Base-by-base conservation (phyloP, 805 yeast genomes). In the Hanseniaspora valbyensis region DNA sequence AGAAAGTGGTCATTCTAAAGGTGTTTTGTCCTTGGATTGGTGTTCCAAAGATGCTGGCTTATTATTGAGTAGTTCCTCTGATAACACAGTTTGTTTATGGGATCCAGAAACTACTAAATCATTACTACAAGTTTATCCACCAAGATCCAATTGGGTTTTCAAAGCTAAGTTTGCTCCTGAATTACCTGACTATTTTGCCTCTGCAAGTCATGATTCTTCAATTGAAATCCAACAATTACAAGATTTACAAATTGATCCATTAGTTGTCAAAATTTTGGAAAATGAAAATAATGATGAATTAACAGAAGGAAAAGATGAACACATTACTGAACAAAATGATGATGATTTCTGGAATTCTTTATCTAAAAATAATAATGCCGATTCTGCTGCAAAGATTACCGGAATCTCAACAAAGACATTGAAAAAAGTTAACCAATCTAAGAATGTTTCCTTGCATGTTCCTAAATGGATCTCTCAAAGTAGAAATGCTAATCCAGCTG, bases 401-500 rank as follows among this genome's bases (percentile, higher is more conserved):
- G 95, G 84, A 59, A 78, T 77, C 44, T 95, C 84, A 54, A 90
- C 89, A 65, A 90, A 96, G 96, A 85, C 81, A 57, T 92, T 96
- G 10, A 76, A 77, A 32, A 81, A 81, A 57, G 74, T 75, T 37
- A 71, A 77, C 28, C 71, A 74, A 55, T 40, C 44, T 13, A 42
- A 48, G 33, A 33, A 22, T 8, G 19, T 49, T 22, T 10, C 42
- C n/a, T 32, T 63, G 12, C 95, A 88, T 67, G 92, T 96, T 19
- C 98, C 99, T 44, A 66, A 71, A 53, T 92, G 98, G 98, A 75
- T 86, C 54, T 76, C 77, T 54, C 13, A 26, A 37, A 9, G 22
- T 12, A 36, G 33, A 14, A 73, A 82, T 56, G 87, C 87, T 12
- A 72, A 76, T 4, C 72, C 81, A 44, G 95, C 82, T 13, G 69